Evolutionary conservation across 2,329 filamentous ascomycete genomes (phyloP).

Genomic region (Curvularia lunata): DNA sequence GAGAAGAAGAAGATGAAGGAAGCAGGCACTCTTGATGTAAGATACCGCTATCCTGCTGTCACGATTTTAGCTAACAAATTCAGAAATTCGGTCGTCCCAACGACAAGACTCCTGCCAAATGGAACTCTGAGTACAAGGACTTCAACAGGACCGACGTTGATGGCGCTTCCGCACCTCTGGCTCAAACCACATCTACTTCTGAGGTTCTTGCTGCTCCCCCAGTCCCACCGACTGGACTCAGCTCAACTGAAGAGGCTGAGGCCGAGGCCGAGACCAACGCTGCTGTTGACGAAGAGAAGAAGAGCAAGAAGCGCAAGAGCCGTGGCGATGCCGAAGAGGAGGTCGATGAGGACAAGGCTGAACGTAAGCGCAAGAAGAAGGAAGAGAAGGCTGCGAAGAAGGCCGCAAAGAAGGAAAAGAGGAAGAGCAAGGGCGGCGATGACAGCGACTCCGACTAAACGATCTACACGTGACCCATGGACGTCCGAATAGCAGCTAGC

Average conservation of each 20-base stretch:
- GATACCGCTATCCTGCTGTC: constrained; percentile 30
- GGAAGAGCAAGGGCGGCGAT: constrained; percentile 38
- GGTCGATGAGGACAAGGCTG: constrained; percentile 55
- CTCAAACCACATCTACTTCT: constrained; percentile 41
- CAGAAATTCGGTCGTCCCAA: constrained; percentile 91
- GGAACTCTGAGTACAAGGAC: constrained; percentile 93
- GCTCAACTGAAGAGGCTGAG: constrained; percentile 49
- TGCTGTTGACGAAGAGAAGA: constrained; percentile 16
- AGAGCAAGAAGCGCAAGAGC: constrained; percentile 57
- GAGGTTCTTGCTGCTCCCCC: constrained; percentile 49
- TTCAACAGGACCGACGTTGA: constrained; percentile 51
- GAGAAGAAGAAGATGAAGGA: constrained; percentile 99
- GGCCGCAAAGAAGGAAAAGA: constrained; percentile 42
- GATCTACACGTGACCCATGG: constrained; percentile 22
- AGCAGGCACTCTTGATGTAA: constrained; percentile 88
- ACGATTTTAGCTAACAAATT: constrained; percentile 40
- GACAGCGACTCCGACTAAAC: constrained; percentile 45
- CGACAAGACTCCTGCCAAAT: constrained; percentile 90
- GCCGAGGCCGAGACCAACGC: constrained; percentile 40
- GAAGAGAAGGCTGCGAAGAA: constrained; percentile 61
- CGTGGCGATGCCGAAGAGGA: constrained; percentile 56
- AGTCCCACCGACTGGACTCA: constrained; percentile 40
- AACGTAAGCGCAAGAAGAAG: constrained; percentile 73
- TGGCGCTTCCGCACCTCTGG: constrained; percentile 32
- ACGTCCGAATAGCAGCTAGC: constrained; percentile 25